Base-by-base conservation (phyloP, 1,139 yeast species). In the Lodderomyces theae region DNA sequence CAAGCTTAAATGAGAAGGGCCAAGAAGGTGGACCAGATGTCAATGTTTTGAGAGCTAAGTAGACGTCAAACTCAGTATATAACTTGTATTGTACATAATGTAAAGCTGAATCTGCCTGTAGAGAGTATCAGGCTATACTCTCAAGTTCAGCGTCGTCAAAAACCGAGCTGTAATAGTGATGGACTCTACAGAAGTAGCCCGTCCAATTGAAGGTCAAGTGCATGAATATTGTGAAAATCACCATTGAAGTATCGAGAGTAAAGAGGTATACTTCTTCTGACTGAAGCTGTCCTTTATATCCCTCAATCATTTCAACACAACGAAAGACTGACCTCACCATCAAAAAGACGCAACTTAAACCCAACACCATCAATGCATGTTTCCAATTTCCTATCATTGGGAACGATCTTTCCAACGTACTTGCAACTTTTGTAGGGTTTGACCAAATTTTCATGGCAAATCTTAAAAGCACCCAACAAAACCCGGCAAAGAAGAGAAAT, bases 271-370 rank as follows among this genome's bases (percentile, higher is more conserved):
- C 18, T n/a, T 28, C 31, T 3, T 18, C 9, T 9, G 31, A 28
- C 18, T 28, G 31, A 28, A 28, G 18, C 4, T 5, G 11, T 7
- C 31, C 31, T 8, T 28, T 28, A 28, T 5, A 3, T 4, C 31
- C 31, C 9, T 28, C 31, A 28, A 28, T 28, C 31, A 28, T 28
- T 28, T 28, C 31, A 13, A 15, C 31, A 28, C 31, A 28, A 5
- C 31, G 31, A 10, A 5, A 28, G 11, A 28, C 18, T 7, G 31
- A 28, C 12, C 31, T 28, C 6, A 28, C 18, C 31, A 28, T 28
- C 11, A 28, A 16, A 3, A 28, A 28, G 8, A 28, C 15, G 11
- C 31, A 28, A 9, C 31, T 28, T 4, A 16, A 28, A 9, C 31
- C 11, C 18, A 28, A 28, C 6, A 28, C 31, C 18, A 28, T 15